Base-by-base conservation (phyloP, 495 filamentous ascomycete genomes). In the Penicillium angulare region DNA sequence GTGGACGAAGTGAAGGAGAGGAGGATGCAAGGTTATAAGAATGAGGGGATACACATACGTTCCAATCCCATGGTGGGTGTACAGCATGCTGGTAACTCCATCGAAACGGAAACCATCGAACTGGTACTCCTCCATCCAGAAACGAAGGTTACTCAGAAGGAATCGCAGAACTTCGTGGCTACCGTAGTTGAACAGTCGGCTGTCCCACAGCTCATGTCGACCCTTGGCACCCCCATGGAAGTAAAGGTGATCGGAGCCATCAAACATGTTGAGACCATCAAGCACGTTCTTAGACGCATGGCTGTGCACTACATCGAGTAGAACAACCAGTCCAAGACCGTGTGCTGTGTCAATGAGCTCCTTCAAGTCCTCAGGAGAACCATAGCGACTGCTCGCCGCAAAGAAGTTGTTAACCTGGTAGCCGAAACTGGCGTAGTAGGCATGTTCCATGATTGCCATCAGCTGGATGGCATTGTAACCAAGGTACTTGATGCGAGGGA, bases 351-450 rank as follows among this genome's bases (percentile, higher is more conserved):
- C 93, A 49, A 98, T 86, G 29, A 98, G 76, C 76, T 97, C 93
- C 72, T 96, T 97, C 62, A 98, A 73, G 49, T 97, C 93, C 61
- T 98, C 93, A 0, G 95, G 93, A 10, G 84, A 81, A 42, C 93
- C 93, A 61, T 96, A 98, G 53, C 93, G 85, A 67, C 92, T 97
- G 67, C 92, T 97, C 1, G 91, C 92, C 32, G 93, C 95, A 63
- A 97, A 98, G 79, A 98, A 97, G 72, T 87, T 96, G 70, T 96
- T 97, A 59, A 98, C 83, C 65, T 98, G 93, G 69, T 98, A 98
- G 27, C 93, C 93, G 61, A 98, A 98, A 59, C 92, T 97, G 55
- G 93, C 93, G 69, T 98, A 98, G 75, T 98, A 98, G 22, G 93
- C 92, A 72, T 98, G 93, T 66, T 98, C 93, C 90, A 97, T 97